A percentile compares a stretch with the other conserved stretches of the same genome.
These are phyloP conservation scores for Alternaria consortialis DNA, from an alignment of 2,329 filamentous ascomycete genomes.

Conservation along the genomic window DNA sequence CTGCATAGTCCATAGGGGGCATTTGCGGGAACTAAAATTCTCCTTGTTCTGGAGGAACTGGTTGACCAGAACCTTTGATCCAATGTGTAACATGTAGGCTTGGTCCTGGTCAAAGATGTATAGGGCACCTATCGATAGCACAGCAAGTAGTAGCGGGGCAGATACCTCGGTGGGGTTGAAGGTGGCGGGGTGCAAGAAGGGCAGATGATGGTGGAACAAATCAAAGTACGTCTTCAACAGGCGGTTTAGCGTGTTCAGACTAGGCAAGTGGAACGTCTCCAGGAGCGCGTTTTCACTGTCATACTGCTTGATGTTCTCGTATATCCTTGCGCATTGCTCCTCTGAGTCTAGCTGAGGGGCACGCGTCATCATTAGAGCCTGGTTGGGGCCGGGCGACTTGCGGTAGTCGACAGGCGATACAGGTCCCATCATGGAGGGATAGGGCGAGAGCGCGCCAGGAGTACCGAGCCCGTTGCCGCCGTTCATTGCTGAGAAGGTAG, in stretches of 20 bases:
- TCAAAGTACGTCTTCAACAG: slow-evolving; percentile 97
- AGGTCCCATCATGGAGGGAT: slow-evolving; percentile 71
- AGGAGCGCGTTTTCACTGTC: slow-evolving; percentile 85
- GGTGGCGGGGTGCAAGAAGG: slow-evolving; percentile 91
- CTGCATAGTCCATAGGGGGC: slow-evolving; percentile 98
- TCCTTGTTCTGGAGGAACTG: slow-evolving; percentile 98
- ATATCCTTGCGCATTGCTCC: slow-evolving; percentile 82
- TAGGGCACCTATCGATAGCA: slow-evolving; percentile 92
- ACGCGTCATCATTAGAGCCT: slow-evolving; percentile 70
- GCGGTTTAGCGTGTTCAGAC: slow-evolving; percentile 81
- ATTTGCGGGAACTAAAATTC: slow-evolving; percentile 97
- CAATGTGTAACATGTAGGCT: slow-evolving; percentile 96
- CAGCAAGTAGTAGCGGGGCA: slow-evolving; percentile 83
- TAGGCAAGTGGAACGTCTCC: slow-evolving; percentile 88
- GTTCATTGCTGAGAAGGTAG: slow-evolving; percentile 74
- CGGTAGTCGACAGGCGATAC: slow-evolving; percentile 74
- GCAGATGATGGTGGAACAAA: slow-evolving; percentile 94
- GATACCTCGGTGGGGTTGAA: slow-evolving; percentile 84
- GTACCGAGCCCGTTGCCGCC: slow-evolving; percentile 74
- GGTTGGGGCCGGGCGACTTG: slow-evolving; percentile 73
- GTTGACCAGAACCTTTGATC: slow-evolving; percentile 95
- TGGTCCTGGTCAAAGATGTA: slow-evolving; percentile 98
- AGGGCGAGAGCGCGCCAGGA: slow-evolving; percentile 77
- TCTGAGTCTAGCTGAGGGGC: slow-evolving; percentile 85
- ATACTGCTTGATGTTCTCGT: slow-evolving; percentile 83